phyloP scores from a whole-genome alignment of 139 green algal species.

The Micractinium conductrix region DNA sequence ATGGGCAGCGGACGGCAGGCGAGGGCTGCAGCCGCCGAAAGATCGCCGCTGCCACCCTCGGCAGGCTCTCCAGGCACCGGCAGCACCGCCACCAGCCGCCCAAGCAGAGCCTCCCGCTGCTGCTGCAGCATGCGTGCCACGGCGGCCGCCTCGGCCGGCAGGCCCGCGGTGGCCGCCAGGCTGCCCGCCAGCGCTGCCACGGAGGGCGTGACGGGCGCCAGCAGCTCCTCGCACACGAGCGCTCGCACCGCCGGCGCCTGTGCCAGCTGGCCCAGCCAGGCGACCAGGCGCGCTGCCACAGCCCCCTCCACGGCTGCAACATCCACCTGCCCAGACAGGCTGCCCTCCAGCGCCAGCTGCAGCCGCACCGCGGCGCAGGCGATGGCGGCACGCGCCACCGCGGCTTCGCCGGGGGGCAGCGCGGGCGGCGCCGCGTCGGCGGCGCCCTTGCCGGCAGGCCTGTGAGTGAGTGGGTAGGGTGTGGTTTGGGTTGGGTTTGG shows the following conservation, averaged over 20 bases:
- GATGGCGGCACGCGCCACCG: background rate
- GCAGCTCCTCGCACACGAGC: conserved; percentile 9
- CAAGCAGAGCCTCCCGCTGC: conserved; percentile 15
- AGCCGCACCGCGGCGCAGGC: conserved; percentile 1
- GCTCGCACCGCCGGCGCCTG: conserved; percentile 3
- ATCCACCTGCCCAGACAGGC: background rate
- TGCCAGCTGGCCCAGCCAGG: conserved; percentile 15
- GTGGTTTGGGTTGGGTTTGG: no score
- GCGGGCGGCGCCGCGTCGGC: background rate
- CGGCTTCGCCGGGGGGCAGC: background rate
- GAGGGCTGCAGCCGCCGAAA: no score
- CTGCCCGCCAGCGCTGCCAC: background rate
- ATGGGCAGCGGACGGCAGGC: conserved; percentile 3
- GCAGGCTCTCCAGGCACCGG: background rate
- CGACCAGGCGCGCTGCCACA: background rate
- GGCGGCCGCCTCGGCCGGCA: background rate
- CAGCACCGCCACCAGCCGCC: conserved; percentile 3
- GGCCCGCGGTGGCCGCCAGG: background rate
- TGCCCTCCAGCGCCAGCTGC: conserved; percentile 20
- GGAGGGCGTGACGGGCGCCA: background rate
- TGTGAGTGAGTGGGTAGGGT: no score
- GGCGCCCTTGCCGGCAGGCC: background rate
- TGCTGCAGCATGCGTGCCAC: conserved; percentile 21
- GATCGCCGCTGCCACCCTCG: background rate
- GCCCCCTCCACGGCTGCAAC: background rate